Percentiles rank a stretch among this genome's conserved stretches.
phyloP scores from a whole-genome alignment of 169 alveolate genomes.

The Eimeria sp. region DNA sequence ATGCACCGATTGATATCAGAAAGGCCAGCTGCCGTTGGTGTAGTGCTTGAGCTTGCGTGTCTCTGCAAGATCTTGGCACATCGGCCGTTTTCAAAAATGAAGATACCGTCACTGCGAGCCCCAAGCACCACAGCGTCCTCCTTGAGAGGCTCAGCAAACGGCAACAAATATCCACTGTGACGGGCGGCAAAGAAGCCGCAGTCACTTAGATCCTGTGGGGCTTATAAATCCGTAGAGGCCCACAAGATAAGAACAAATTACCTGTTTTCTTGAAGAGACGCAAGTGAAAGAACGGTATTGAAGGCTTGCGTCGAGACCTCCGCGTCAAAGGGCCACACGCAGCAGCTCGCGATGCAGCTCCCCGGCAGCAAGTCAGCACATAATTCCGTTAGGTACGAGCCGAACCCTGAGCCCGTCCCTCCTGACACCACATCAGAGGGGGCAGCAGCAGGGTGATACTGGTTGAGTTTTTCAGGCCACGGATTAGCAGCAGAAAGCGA shows the following conservation, averaged over 20 bases:
- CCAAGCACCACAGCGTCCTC: neutral
- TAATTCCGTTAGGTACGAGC: conserved; percentile 59
- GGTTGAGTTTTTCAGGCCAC: neutral
- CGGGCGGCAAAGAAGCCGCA: neutral
- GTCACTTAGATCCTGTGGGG: neutral
- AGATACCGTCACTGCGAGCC: conserved; percentile 52
- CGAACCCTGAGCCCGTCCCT: conserved; percentile 68
- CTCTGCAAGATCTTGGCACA: conserved; percentile 46
- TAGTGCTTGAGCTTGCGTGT: neutral
- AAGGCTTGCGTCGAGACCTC: conserved; percentile 69
- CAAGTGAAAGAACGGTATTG: conserved; percentile 37
- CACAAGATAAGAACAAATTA: neutral
- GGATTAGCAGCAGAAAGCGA: neutral
- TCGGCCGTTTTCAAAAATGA: conserved; percentile 55
- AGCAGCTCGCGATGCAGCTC: conserved; percentile 60
- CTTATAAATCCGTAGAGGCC: neutral
- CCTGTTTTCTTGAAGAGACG: conserved; percentile 44
- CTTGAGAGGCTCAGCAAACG: neutral
- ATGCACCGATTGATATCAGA: conserved; percentile 62
- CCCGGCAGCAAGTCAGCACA: conserved; percentile 52
- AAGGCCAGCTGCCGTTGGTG: conserved; percentile 11
- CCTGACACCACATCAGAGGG: conserved; percentile 27
- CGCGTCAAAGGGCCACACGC: conserved; percentile 70
- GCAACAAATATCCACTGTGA: neutral
- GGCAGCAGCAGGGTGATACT: neutral